Conservation (phyloP, 371 early-diverging fungal species). For the Mucor velutinosus region DNA sequence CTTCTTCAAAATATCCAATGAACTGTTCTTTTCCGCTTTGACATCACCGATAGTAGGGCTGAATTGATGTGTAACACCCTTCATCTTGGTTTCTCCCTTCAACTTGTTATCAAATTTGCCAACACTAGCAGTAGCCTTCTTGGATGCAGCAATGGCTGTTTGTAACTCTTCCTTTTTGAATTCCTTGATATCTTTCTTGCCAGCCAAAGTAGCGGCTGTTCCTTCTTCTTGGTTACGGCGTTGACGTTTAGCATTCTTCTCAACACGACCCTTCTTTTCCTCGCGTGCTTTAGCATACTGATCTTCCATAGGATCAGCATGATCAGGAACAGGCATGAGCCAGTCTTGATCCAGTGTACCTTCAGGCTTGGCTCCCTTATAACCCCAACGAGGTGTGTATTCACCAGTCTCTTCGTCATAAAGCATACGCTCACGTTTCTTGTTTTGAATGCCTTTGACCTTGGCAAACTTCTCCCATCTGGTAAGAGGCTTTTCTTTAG, state of each 20-base stretch:
- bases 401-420: conserved; percentile 89
- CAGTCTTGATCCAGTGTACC: conserved; percentile 79
- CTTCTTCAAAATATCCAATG: conserved; percentile 61
- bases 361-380: conserved; percentile 68
- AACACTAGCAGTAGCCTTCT: conserved; percentile 82
- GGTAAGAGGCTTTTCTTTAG: conserved; percentile 87
- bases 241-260: conserved; percentile 84
- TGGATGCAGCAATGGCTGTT: conserved; percentile 65
- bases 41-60: conserved; percentile 57
- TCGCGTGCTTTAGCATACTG: conserved; percentile 74
- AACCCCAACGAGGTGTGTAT: conserved; percentile 93
- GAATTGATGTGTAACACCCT: conserved; percentile 79
- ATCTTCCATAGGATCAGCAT: conserved; percentile 85
- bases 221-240: conserved; percentile 85
- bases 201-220: conserved; percentile 52
- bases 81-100: conserved; percentile 80
- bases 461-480: conserved; percentile 99
- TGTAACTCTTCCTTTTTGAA: conserved; percentile 74
- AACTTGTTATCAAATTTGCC: conserved; percentile 87
- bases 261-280: conserved; percentile 87
- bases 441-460: conserved; percentile 94
- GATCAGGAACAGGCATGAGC: conserved; percentile 88
- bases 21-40: conserved; percentile 63
- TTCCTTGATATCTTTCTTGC: conserved; percentile 49
- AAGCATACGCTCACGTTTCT: conserved; percentile 81